Conservation (phyloP, 441 rosid species). For the Pelargonium myrrhifolium region DNA sequence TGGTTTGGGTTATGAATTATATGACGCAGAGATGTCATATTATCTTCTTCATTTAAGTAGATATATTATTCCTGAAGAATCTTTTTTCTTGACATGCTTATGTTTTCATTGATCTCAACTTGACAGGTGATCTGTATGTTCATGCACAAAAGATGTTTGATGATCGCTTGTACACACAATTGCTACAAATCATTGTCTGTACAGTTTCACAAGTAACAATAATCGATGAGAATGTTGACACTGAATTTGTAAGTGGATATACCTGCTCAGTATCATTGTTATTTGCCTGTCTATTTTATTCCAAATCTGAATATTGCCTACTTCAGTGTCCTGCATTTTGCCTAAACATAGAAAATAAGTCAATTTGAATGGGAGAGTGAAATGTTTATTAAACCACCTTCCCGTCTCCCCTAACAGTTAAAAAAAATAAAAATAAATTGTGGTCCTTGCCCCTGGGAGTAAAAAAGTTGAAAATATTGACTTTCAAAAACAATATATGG, state of each 20-base stretch:
- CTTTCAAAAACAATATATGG: too few relatives aligned
- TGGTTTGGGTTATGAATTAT: neutral
- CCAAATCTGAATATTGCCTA: neutral
- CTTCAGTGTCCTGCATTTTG: neutral
- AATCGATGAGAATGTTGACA: conserved; percentile 54
- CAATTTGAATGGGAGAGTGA: neutral
- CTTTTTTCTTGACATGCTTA: conserved; percentile 14
- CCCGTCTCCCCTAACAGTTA: neutral
- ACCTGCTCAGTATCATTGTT: conserved; percentile 2
- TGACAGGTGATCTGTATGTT: conserved; percentile 77
- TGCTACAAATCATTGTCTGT: conserved; percentile 65
- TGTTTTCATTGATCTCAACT: conserved; percentile 18
- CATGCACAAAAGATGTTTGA: conserved; percentile 90
- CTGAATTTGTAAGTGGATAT: conserved; percentile 64
- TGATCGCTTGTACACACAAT: conserved; percentile 61
- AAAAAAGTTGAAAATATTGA: neutral
- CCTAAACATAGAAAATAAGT: neutral
- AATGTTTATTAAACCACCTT: neutral
- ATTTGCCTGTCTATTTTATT: conserved; percentile 2
- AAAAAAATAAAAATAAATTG: too few relatives aligned
- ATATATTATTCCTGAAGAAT: conserved; percentile 7
- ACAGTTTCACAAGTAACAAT: conserved; percentile 55
- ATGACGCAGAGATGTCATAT: neutral
- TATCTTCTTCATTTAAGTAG: neutral
- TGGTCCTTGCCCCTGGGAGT: too few relatives aligned